Base-by-base conservation (phyloP, 2,329 filamentous ascomycete species). In the Ilyonectria robusta region DNA sequence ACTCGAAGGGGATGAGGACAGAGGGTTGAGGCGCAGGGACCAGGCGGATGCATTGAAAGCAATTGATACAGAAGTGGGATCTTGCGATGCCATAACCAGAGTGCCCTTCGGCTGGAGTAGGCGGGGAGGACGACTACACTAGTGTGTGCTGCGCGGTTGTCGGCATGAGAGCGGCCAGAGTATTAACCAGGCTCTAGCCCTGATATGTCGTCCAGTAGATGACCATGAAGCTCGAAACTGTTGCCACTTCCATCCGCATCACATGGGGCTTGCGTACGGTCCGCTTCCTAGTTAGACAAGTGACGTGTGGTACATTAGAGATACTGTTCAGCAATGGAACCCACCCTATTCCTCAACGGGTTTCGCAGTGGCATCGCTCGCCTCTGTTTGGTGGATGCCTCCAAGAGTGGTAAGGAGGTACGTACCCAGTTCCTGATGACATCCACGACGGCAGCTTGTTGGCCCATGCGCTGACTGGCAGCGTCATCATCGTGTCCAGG, bases 1-100 rank as follows among this genome's bases (percentile, higher is more conserved):
- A 70, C 67, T 10, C 66, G 67, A 64, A 11, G 7, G 42, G 40
- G 37, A 17, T 31, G 29, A 64, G 13, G 73, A 59, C 4, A 9
- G 13, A 4, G 31, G 10, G 5, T 19, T 31, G 17, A 21, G 13
- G 13, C 29, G 7, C 23, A 35, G 21, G 59, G 33, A 17, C 69
- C 31, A 26, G 37, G 23, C 13, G 19, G 19, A 55, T 51, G 23
- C 17, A 9, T 17, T 44, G 37, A 53, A 58, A 54, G 48, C 48
- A 10, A 35, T 21, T 29, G 47, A 10, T 51, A n/a, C 31, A 23
- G 31, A 23, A 13, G 31, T 33, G n/a, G 19, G 10, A 21, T 46
- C 6, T 8, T 23, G 6, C 19, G 19, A 46, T 23, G 6, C 19
- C 9, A 46, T 23, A 21, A 46, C 10, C 44, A 46, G 19, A 42